Evolutionary conservation across 495 filamentous ascomycete species (phyloP).

Genomic region (Penicillium pulvis): DNA sequence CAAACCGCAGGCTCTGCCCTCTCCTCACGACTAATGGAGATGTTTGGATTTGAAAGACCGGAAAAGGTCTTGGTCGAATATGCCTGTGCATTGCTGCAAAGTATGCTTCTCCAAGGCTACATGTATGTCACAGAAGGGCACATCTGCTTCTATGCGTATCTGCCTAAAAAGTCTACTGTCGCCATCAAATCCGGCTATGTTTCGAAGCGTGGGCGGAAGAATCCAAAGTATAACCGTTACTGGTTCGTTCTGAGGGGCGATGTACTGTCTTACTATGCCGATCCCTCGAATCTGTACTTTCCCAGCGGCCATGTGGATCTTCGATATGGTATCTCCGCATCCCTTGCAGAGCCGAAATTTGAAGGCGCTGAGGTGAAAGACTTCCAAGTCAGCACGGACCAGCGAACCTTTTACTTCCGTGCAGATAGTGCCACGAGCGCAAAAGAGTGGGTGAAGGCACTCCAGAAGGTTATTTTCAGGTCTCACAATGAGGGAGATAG

Average conservation of each 20-base stretch:
- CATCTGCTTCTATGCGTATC: constrained; percentile 95
- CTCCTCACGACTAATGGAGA: constrained; percentile 74
- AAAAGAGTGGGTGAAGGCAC: constrained; percentile 94
- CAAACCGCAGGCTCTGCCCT: constrained; percentile 47
- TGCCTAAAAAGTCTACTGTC: constrained; percentile 83
- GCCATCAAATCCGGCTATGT: constrained; percentile 87
- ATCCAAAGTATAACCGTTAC: constrained; percentile 87
- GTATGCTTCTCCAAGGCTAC: constrained; percentile 89
- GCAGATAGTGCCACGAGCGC: constrained; percentile 88
- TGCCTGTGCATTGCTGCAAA: constrained; percentile 91
- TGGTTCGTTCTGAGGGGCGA: constrained; percentile 97
- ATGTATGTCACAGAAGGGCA: constrained; percentile 95
- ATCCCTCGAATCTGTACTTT: constrained; percentile 86
- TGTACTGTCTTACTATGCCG: constrained; percentile 88
- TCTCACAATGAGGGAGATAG: constrained; percentile 97
- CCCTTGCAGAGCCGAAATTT: constrained; percentile 65
- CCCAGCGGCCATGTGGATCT: constrained; percentile 91
- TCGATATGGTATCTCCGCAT: constrained; percentile 86
- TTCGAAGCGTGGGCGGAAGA: constrained; percentile 84
- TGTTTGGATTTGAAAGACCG: constrained; percentile 80
- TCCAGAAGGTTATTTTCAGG: constrained; percentile 93
- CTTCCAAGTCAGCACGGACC: constrained; percentile 81
- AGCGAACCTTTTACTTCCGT: constrained; percentile 82
- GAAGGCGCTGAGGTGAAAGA: constrained; percentile 67
- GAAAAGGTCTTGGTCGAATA: constrained; percentile 93